phyloP scores from a whole-genome alignment of 2,329 filamentous ascomycete genomes.

The Pseudogymnoascus sp. region DNA sequence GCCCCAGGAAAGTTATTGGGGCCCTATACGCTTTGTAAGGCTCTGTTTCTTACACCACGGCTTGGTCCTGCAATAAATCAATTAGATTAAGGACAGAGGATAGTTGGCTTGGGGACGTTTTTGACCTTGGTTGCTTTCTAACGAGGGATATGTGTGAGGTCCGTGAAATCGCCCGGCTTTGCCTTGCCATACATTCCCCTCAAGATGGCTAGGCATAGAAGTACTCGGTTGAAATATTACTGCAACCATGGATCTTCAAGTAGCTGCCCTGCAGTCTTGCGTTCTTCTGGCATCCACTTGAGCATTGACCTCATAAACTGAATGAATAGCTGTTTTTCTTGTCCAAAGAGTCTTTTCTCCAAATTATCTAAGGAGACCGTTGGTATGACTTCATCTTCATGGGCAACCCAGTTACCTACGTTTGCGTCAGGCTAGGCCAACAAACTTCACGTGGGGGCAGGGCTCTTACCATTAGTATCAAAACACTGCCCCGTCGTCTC shows the following conservation, averaged over 20 bases:
- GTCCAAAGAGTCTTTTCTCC: slow-evolving; percentile 15
- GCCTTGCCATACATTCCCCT: no score
- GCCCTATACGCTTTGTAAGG: no score
- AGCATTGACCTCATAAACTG: slow-evolving; percentile 28
- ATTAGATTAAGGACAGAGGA: no score
- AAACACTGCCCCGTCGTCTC: background rate
- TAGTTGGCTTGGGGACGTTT: no score
- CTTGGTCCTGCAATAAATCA: no score
- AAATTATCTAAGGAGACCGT: background rate
- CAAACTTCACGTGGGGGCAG: background rate
- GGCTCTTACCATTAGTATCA: background rate
- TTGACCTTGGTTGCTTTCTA: no score
- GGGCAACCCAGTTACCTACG: background rate
- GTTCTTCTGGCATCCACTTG: slow-evolving; percentile 27
- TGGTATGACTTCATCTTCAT: background rate
- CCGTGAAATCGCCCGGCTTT: no score
- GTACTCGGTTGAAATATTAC: background rate
- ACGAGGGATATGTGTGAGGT: background rate
- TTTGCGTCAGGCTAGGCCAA: background rate
- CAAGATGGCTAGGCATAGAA: background rate
- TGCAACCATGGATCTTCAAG: slow-evolving; percentile 21
- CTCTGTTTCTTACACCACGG: no score
- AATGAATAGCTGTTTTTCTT: slow-evolving; percentile 28
- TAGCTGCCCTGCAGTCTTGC: slow-evolving; percentile 28
- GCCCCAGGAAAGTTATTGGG: no score